A percentile compares a stretch with the other conserved stretches of the same genome.
These are phyloP conservation scores for Colletotrichum sidae DNA, from an alignment of 2,329 filamentous ascomycete species.

Conservation along the genomic window DNA sequence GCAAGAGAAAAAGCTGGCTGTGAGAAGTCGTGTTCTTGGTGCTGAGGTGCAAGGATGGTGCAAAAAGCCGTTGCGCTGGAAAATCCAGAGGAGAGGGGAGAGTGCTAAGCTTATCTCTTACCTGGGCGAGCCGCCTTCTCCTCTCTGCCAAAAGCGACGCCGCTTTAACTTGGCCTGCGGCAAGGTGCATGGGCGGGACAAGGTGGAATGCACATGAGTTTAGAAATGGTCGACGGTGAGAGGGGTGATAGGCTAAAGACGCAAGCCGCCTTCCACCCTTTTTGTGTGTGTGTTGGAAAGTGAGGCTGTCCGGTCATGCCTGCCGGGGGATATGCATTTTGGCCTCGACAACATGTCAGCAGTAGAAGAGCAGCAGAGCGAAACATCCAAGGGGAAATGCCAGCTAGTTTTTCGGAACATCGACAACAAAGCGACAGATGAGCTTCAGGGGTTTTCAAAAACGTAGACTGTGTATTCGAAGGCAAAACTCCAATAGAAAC, in stretches of 20 bases:
- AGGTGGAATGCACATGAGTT: background rate
- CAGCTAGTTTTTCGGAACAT: background rate
- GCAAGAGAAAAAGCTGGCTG: slow-evolving; percentile 29
- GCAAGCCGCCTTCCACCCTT: slow-evolving; percentile 33
- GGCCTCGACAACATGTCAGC: background rate
- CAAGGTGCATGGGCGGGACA: background rate
- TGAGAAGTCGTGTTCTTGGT: background rate
- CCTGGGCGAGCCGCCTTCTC: too few species aligned
- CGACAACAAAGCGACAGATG: background rate
- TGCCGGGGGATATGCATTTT: background rate
- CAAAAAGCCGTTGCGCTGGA: background rate
- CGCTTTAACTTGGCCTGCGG: slow-evolving; percentile 16
- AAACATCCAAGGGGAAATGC: too few species aligned
- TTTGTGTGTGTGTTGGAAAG: background rate
- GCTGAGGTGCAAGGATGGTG: slow-evolving; percentile 1
- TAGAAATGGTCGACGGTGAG: background rate
- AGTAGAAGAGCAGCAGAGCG: background rate
- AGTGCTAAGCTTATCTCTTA: slow-evolving; percentile 21
- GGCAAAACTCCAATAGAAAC: slow-evolving; percentile 16
- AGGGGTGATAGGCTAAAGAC: slow-evolving; percentile 34
- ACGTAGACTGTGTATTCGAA: background rate
- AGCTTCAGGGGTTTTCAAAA: background rate
- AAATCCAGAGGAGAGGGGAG: too few species aligned
- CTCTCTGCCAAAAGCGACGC: background rate
- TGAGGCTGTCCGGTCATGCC: background rate